A percentile compares a stretch with the other conserved stretches of the same genome.
These are phyloP conservation scores for Ailanthus altissimus DNA, from an alignment of 345 rosid species.

Conservation along the genomic window DNA sequence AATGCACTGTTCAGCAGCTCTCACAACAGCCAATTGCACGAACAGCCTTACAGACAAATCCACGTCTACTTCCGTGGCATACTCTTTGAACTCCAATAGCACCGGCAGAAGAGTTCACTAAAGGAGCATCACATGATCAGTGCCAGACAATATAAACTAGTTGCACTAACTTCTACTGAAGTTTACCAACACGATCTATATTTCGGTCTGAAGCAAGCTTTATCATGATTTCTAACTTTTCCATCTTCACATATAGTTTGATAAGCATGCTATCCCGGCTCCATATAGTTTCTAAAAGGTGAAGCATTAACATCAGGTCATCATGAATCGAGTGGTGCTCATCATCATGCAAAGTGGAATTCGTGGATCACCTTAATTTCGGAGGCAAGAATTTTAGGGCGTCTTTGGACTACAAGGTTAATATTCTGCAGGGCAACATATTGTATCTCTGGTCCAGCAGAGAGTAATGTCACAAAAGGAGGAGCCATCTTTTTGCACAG, in stretches of 20 bases:
- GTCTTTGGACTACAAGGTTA: conserved; percentile 91
- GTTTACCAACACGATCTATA: conserved; percentile 80
- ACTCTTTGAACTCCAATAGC: conserved; percentile 96
- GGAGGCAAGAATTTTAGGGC: conserved; percentile 97
- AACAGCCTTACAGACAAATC: conserved; percentile 98
- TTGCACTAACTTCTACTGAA: not conserved
- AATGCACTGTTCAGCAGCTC: conserved; percentile 98
- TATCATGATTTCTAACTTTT: conserved; percentile 98
- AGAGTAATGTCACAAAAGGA: conserved; percentile 96
- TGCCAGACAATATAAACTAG: not conserved
- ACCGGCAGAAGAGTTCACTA: conserved; percentile 53
- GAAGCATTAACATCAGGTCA: conserved; percentile 11
- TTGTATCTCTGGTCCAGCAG: conserved; percentile 99
- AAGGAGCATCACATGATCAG: conserved; percentile 18
- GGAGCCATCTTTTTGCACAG: conserved; percentile 99
- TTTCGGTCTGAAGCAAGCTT: conserved; percentile 99
- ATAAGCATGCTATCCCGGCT: conserved; percentile 25
- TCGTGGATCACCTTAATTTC: conserved; percentile 81
- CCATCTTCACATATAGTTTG: conserved; percentile 89
- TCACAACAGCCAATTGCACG: conserved; percentile 98
- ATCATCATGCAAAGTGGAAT: conserved; percentile 17
- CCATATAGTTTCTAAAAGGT: not conserved
- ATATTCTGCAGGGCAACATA: conserved; percentile 97
- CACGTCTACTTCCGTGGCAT: conserved; percentile 97
- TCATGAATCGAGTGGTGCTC: not conserved